Conservation (phyloP, 441 rosid species). For the Erodium chrysanthum region DNA sequence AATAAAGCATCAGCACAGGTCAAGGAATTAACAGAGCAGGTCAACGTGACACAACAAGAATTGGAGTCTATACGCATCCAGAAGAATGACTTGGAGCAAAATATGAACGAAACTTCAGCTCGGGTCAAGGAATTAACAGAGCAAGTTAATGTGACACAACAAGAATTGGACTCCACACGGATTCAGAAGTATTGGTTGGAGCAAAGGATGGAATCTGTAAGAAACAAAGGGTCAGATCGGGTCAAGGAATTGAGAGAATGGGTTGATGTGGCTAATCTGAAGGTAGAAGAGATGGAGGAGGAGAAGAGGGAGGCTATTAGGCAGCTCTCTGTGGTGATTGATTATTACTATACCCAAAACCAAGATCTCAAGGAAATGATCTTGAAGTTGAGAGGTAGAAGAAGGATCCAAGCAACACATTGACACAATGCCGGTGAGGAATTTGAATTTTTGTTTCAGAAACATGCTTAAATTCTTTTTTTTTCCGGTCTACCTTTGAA, state of each 20-base stretch:
- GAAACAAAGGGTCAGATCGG: too few species aligned
- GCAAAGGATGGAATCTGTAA: too few species aligned
- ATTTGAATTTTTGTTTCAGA: constrained; percentile 18
- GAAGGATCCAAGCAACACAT: constrained; percentile 22
- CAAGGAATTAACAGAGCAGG: too few species aligned
- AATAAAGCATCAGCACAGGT: neutral
- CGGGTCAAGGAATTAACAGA: constrained; percentile 29
- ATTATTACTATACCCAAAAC: constrained; percentile 48
- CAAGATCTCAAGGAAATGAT: constrained; percentile 50
- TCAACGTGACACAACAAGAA: too few species aligned
- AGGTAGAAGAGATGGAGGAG: constrained; percentile 48
- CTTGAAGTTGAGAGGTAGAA: constrained; percentile 28
- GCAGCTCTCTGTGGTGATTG: constrained; percentile 77
- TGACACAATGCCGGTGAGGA: neutral
- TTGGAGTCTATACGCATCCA: too few species aligned
- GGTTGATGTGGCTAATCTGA: too few species aligned
- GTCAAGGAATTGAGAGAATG: too few species aligned
- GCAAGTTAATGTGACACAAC: constrained; percentile 27
- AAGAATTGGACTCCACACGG: constrained; percentile 22
- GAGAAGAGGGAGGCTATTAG: constrained; percentile 86
- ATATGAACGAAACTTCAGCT: too few species aligned
- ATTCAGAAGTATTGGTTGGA: too few species aligned
- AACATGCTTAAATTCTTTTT: neutral
- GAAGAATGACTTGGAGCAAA: too few species aligned
- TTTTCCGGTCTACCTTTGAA: neutral